Percentiles rank a stretch among this genome's conserved stretches.
phyloP scores from a whole-genome alignment of 306 rosid genomes.

The Castanea mollissima region DNA sequence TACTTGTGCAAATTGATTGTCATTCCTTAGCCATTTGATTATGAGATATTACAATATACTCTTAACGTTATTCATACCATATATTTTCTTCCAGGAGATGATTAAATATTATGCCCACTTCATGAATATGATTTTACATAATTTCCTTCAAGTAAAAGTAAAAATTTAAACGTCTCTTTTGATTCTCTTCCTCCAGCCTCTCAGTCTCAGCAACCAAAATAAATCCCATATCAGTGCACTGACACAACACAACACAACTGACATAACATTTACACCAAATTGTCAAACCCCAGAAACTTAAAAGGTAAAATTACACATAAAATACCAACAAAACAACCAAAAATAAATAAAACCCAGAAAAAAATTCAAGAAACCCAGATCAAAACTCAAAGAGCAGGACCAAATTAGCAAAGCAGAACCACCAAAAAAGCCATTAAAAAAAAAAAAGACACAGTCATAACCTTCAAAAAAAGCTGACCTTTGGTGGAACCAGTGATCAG shows the following conservation, averaged over 20 bases:
- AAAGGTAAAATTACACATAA: background rate
- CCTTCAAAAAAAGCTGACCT: slow-evolving; percentile 37
- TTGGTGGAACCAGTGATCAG: slow-evolving; percentile 89
- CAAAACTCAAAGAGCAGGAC: background rate
- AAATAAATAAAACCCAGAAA: background rate
- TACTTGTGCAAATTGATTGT: too few relatives aligned
- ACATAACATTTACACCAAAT: background rate
- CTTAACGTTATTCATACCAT: background rate
- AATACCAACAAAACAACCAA: background rate
- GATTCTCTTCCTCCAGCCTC: background rate
- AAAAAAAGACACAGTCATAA: background rate
- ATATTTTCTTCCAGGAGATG: background rate
- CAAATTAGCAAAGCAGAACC: background rate
- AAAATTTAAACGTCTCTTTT: background rate
- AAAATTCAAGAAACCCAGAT: background rate
- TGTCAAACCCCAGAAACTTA: background rate
- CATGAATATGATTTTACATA: background rate
- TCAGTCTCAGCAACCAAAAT: background rate
- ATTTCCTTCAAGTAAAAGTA: background rate
- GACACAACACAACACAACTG: background rate
- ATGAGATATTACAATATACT: background rate
- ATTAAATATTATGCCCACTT: background rate
- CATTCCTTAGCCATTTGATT: background rate
- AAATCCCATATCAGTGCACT: background rate
- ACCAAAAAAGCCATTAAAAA: background rate